Evolutionary conservation across 306 rosid species (phyloP).

Genomic region (Quercus glauca): DNA sequence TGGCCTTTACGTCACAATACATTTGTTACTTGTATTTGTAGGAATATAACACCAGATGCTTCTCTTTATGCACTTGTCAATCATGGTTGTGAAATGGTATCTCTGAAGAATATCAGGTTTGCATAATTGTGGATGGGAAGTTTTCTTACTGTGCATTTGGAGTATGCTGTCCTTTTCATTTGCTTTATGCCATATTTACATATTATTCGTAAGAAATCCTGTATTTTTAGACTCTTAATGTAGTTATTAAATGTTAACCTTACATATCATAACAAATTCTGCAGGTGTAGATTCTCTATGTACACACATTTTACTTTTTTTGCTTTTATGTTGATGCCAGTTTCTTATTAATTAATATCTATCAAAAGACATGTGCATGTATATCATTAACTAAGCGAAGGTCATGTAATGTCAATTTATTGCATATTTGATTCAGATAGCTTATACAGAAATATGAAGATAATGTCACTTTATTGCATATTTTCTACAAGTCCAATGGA

Average conservation of each 20-base stretch:
- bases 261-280: too few species aligned
- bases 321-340: too few species aligned
- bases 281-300: too few species aligned
- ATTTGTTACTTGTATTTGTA: constrained; percentile 29
- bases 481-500: too few species aligned
- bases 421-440: too few species aligned
- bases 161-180: background rate
- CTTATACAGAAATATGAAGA: too few species aligned
- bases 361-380: background rate
- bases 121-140: constrained; percentile 8
- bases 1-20: constrained; percentile 1
- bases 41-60: constrained; percentile 74
- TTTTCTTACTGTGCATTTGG: constrained; percentile 11
- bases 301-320: too few species aligned
- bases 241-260: background rate
- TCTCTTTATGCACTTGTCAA: constrained; percentile 79
- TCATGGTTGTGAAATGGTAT: constrained; percentile 85
- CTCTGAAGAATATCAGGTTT: constrained; percentile 68
- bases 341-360: too few species aligned
- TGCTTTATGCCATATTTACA: background rate
- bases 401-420: too few species aligned
- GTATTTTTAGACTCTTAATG: background rate
- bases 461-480: too few species aligned
- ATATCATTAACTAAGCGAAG: background rate
- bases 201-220: too few species aligned